Evolutionary conservation across 345 rosid genomes (phyloP).

Genomic region (Ceriops zippeliana): DNA sequence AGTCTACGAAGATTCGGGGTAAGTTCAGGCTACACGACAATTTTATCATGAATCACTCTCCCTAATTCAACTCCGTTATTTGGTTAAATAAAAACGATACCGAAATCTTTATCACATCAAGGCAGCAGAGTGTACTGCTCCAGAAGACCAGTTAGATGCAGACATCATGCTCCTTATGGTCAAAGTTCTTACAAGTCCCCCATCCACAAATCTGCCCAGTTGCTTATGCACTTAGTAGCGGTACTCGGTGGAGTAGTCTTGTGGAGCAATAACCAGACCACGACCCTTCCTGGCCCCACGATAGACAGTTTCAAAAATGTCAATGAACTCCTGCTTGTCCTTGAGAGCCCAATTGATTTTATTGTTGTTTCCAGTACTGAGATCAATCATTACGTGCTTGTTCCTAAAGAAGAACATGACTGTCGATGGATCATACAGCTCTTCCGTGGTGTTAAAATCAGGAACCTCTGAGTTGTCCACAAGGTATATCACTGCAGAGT

Average conservation of each 20-base stretch:
- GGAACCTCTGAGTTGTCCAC: constrained; percentile 89
- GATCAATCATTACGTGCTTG: constrained; percentile 95
- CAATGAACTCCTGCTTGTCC: constrained; percentile 96
- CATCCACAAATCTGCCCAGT: no score
- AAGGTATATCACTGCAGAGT: constrained; percentile 91
- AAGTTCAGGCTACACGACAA: no score
- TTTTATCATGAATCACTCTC: no score
- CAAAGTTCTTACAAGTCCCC: no score
- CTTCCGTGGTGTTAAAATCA: constrained; percentile 91
- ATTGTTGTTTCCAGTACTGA: constrained; percentile 95
- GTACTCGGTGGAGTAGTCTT: constrained; percentile 94
- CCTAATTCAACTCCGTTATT: no score
- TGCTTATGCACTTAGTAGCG: constrained; percentile 44
- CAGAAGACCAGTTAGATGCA: no score
- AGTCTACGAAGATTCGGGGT: no score
- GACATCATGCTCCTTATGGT: no score
- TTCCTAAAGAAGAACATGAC: constrained; percentile 98
- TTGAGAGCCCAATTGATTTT: constrained; percentile 97
- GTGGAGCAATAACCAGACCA: constrained; percentile 90
- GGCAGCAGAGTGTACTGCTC: no score
- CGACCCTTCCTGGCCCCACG: constrained; percentile 93
- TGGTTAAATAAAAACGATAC: no score
- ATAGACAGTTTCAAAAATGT: constrained; percentile 78
- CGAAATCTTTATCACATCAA: no score
- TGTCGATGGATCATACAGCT: constrained; percentile 83